Base-by-base conservation (phyloP, 140 eudicot species). In the Artemisia princeps region DNA sequence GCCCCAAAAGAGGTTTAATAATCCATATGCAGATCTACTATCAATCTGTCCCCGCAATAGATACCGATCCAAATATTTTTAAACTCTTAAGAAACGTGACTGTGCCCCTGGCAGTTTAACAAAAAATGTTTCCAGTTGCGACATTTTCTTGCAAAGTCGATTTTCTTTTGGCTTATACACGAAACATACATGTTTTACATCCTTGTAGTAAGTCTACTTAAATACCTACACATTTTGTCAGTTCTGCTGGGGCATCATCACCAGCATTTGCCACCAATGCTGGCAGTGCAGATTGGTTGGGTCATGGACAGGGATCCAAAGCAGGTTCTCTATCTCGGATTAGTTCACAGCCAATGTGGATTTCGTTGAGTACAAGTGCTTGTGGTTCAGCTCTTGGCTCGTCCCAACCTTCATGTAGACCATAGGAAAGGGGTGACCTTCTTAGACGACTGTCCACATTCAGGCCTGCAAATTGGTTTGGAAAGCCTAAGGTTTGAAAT, bases 381-480 rank as follows among this genome's bases (percentile, higher is more conserved):
- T 83, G 95, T 83, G 95, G 87, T 55, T 86, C 96, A 71, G 89
- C 86, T 62, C 82, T 85, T 57, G 98, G 98, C 19, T 81, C 92
- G n/a, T 87, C 92, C 15, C 90, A 88, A 44, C 88, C 96, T 76
- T 88, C 95, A 8, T 92, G 98, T 66, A 92, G 98, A 77, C 98
- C 98, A 6, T 88, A 96, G 98, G 98, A 92, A 75, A 80, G 98
- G 76, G 89, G 95, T 67, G 98, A 92, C 77, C 81, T 92, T 19
- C 76, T 92, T 37, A 81, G 92, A 71, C 81, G 95, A 55, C 76
- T 92, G 45, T 84, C 98, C 10, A 92, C 96, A 52, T 92, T 92
- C 72, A 80, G 67, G 55, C 94, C 96, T 20, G 79, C 80, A 74
- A 77, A 84, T 72, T 92, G 96, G 96, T 85, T 86, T 60, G 87